Conservation (phyloP, 768 basidiomycete genomes). For the Tubosaeta sp. region DNA sequence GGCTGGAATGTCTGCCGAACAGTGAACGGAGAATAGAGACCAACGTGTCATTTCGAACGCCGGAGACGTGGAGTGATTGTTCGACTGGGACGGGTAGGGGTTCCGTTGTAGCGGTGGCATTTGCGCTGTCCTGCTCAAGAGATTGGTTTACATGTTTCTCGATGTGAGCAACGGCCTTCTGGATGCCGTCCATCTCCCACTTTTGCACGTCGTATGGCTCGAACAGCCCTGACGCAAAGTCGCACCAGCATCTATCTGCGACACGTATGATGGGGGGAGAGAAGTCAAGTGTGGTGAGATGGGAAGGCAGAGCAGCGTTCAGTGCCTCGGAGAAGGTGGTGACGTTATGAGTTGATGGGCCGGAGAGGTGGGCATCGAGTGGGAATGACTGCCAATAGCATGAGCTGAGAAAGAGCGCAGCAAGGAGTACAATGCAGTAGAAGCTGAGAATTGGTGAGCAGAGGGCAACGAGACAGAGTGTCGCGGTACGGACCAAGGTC, state of each 20-base stretch:
- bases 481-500: conserved; percentile 63
- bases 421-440: conserved; percentile 80
- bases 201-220: conserved; percentile 71
- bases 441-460: conserved; percentile 47
- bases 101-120: conserved; percentile 24
- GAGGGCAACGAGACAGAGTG: neutral
- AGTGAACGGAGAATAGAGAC: conserved; percentile 23
- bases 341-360: conserved; percentile 65
- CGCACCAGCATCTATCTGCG: conserved; percentile 84
- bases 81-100: conserved; percentile 16
- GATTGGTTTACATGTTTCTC: conserved; percentile 28
- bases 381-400: conserved; percentile 89
- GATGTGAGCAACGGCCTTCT: conserved; percentile 37
- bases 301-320: conserved; percentile 40
- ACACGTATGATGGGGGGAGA: conserved; percentile 59
- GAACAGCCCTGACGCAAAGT: conserved; percentile 64
- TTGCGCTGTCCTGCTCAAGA: conserved; percentile 21
- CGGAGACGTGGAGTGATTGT: conserved; percentile 1
- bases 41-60: conserved; percentile 17
- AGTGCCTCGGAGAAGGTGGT: conserved; percentile 71
- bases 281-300: conserved; percentile 35
- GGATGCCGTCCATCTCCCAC: conserved; percentile 70
- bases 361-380: conserved; percentile 54
- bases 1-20: conserved; percentile 14
- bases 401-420: conserved; percentile 80